Evolutionary conservation across 495 filamentous ascomycete genomes (phyloP), one percentile per base, ranked within the genome.

Genomic region (Symbiotaphrina buchneri): DNA sequence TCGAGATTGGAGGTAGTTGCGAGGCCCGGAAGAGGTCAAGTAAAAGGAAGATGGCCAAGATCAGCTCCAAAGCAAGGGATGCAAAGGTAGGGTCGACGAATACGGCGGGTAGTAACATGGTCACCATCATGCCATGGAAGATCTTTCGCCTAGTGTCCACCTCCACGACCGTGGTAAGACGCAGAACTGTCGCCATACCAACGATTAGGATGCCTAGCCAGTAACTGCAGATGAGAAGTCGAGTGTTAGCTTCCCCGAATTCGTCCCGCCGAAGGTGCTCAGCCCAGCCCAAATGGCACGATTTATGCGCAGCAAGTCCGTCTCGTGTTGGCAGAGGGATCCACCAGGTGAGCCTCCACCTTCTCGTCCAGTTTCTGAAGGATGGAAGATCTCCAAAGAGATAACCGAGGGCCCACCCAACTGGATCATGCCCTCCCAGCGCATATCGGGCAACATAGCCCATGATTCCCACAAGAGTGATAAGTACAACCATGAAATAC

Each of bases 91-190:
- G 90, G 47, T 95, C 90, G 37, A 94, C 49, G 43, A 71, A 90
- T 2, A 71, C 71, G 1, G 77, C 66, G 7, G 87, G 81, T 2
- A 94, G 61, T 38, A 99, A 75, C 79, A 99, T 91, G 25, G 69
- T 63, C 21, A 95, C 83, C 68, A 94, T 93, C 69, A 82, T 92
- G 38, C 85, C 87, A 49, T 99, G 87, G 51, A 99, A 99, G 6
- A 99, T 76, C 51, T 99, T 99, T 22, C 87, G 69, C n/a, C 87
- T 66, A 2, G 87, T 99, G 51, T 99, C 90, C 21, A 95, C 83
- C 52, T 93, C 79, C 4, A 63, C 62, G 32, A 75, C 45, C 10
- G 68, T 49, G 22, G 73, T 75, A 17, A 94, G 58, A 21, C 63
- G 64, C 35, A 78, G 62, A 3, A 94, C 81, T 2, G 76, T 50